Evolutionary conservation across 2,329 filamentous ascomycete species (phyloP).

Genomic region (Ophiostoma piceae): DNA sequence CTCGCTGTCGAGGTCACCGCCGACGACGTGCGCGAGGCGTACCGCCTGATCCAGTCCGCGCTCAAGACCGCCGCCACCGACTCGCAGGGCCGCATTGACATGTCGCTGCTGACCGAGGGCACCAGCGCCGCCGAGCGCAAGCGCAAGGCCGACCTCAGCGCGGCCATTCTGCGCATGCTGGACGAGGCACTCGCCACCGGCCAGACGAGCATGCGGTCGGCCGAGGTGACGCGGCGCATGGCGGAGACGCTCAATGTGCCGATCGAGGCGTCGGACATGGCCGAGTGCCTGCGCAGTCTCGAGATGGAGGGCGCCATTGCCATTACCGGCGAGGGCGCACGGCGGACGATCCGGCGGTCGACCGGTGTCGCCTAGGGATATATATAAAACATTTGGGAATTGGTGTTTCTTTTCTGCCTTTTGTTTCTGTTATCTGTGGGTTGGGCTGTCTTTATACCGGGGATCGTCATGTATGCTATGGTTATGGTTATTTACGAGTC

Average conservation of each 20-base stretch:
- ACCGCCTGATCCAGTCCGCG: slow-evolving; percentile 85
- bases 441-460: neutral
- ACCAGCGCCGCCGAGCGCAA: slow-evolving; percentile 82
- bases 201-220: slow-evolving; percentile 61
- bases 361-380: slow-evolving; percentile 37
- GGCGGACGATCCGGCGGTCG: slow-evolving; percentile 75
- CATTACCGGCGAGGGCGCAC: slow-evolving; percentile 75
- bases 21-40: slow-evolving; percentile 81
- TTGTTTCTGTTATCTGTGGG: neutral
- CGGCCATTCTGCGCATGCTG: slow-evolving; percentile 65
- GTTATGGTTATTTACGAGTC: neutral
- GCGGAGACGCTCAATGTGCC: slow-evolving; percentile 64
- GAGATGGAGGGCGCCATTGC: slow-evolving; percentile 82
- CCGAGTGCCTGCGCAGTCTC: slow-evolving; percentile 69
- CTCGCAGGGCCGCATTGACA: slow-evolving; percentile 86
- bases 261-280: slow-evolving; percentile 75
- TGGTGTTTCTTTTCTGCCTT: neutral
- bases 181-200: slow-evolving; percentile 76
- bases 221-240: slow-evolving; percentile 70
- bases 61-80: slow-evolving; percentile 98
- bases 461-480: neutral
- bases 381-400: neutral
- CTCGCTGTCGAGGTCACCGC: slow-evolving; percentile 69
- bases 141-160: slow-evolving; percentile 77
- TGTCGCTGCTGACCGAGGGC: slow-evolving; percentile 93